A percentile compares a stretch with the other conserved stretches of the same genome.
These are phyloP conservation scores for Cutaneotrichosporon cavernicola DNA, from an alignment of 1,284 basidiomycete genomes.

Conservation along the genomic window DNA sequence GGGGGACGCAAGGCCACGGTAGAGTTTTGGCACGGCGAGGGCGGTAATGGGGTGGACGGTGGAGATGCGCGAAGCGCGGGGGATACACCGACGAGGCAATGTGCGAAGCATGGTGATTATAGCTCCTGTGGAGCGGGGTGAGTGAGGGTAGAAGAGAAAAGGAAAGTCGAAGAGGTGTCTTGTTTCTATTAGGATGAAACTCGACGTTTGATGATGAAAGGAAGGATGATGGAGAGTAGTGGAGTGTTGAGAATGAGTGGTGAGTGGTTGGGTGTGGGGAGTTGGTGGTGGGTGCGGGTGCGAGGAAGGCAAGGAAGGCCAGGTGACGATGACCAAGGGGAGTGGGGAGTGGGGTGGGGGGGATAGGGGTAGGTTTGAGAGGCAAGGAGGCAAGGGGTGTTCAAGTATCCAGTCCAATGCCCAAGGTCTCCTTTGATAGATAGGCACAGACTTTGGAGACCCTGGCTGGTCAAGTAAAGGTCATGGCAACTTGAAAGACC, in stretches of 20 bases:
- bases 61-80: slow-evolving; percentile 22
- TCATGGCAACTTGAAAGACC: no score
- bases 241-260: not conserved
- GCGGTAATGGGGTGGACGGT: slow-evolving; percentile 13
- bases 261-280: not conserved
- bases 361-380: not conserved
- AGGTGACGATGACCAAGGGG: not conserved
- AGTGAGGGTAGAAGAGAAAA: slow-evolving; percentile 6
- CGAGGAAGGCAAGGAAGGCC: not conserved
- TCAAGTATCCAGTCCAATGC: no score
- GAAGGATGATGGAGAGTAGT: not conserved
- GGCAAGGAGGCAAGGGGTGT: not conserved
- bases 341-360: no score
- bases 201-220: not conserved
- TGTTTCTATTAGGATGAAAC: slow-evolving; percentile 1
- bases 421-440: no score
- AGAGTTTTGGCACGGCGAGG: slow-evolving; percentile 15
- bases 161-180: not conserved
- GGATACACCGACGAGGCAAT: slow-evolving; percentile 30
- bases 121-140: slow-evolving; percentile 4
- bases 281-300: not conserved
- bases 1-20: slow-evolving; percentile 40
- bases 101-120: slow-evolving; percentile 34
- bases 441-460: no score
- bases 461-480: not conserved